Conservation (phyloP, 2,329 filamentous ascomycete species). For the Chaetomiaceae sp. region DNA sequence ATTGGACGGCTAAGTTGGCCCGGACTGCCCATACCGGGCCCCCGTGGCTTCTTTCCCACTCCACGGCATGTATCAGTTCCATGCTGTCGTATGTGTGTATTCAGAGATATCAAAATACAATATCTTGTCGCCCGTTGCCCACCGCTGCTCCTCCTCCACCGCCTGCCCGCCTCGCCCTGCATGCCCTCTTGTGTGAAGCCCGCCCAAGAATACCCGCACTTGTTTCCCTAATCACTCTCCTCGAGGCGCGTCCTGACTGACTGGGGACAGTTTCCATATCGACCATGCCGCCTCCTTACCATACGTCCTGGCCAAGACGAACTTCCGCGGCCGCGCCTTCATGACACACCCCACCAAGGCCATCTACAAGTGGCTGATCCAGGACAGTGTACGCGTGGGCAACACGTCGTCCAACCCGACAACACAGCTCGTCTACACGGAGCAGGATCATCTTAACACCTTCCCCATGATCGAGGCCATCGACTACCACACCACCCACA, state of each 20-base stretch:
- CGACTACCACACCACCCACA: conserved; percentile 97
- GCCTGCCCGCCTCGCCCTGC: conserved; percentile 12
- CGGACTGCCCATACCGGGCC: conserved; percentile 3
- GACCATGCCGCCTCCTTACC: conserved; percentile 98
- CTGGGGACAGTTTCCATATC: conserved; percentile 77
- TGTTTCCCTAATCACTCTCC: neutral
- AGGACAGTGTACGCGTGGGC: conserved; percentile 90
- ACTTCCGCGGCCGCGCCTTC: conserved; percentile 93
- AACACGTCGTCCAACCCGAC: conserved; percentile 60
- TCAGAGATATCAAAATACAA: conserved; percentile 29
- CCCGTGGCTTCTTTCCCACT: conserved; percentile 8
- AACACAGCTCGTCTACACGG: conserved; percentile 81
- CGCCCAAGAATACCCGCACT: neutral
- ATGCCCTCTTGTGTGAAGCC: conserved; percentile 17
- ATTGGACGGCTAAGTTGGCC: neutral
- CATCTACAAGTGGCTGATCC: conserved; percentile 99
- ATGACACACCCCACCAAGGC: conserved; percentile 99
- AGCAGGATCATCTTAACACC: conserved; percentile 90
- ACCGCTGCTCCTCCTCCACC: conserved; percentile 13
- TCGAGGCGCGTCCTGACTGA: conserved; percentile 22
- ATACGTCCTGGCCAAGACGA: conserved; percentile 95
- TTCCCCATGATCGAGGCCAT: conserved; percentile 95
- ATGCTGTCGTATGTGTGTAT: conserved; percentile 25
- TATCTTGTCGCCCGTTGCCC: conserved; percentile 21
- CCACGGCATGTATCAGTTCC: conserved; percentile 22